Percentiles rank a stretch among this genome's conserved stretches.
These are phyloP conservation scores for Xerocomus nothofagi DNA, from an alignment of 1,284 basidiomycete genomes.

Conservation along the genomic window DNA sequence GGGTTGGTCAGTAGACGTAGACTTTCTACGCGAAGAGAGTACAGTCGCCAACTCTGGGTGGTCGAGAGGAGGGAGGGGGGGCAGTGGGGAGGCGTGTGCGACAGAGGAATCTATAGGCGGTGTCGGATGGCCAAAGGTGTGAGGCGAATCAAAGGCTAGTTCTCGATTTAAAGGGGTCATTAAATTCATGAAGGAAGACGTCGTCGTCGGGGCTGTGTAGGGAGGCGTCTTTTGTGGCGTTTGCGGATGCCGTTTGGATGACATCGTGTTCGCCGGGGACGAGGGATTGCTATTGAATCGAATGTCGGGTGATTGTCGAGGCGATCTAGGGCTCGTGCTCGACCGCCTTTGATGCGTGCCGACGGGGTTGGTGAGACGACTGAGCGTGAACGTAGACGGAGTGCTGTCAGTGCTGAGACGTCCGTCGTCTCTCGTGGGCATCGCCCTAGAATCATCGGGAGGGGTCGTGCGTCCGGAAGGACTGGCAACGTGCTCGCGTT, in stretches of 20 bases:
- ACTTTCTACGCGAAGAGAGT: conserved; percentile 19
- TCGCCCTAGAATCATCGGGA: conserved; percentile 8
- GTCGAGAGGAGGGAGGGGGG: conserved; percentile 52
- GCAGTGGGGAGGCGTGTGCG: conserved; percentile 32
- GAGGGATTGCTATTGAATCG: conserved; percentile 20
- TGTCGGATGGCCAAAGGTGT: conserved; percentile 42
- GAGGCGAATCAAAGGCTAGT: conserved; percentile 34
- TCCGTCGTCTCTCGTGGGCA: conserved; percentile 9
- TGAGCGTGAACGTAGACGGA: conserved; percentile 23
- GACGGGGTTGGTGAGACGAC: conserved; percentile 16
- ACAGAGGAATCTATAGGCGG: conserved; percentile 31
- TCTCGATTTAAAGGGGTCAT: conserved; percentile 26
- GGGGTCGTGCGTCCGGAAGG: conserved; percentile 17
- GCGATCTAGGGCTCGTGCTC: conserved; percentile 14
- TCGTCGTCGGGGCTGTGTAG: conserved; percentile 15
- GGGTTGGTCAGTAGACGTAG: conserved; percentile 8
- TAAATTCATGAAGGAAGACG: conserved; percentile 18
- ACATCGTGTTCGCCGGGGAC: conserved; percentile 32
- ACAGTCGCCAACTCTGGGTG: conserved; percentile 46
- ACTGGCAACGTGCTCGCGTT: conserved; percentile 18
- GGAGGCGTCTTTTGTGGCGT: conserved; percentile 29
- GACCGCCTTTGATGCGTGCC: conserved; percentile 13
- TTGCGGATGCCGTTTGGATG: conserved; percentile 28
- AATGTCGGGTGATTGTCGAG: conserved; percentile 18
- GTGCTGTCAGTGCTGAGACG: conserved; percentile 17